phyloP scores from a whole-genome alignment of 2,329 filamentous ascomycete genomes.

The Leptographium wingfieldii region DNA sequence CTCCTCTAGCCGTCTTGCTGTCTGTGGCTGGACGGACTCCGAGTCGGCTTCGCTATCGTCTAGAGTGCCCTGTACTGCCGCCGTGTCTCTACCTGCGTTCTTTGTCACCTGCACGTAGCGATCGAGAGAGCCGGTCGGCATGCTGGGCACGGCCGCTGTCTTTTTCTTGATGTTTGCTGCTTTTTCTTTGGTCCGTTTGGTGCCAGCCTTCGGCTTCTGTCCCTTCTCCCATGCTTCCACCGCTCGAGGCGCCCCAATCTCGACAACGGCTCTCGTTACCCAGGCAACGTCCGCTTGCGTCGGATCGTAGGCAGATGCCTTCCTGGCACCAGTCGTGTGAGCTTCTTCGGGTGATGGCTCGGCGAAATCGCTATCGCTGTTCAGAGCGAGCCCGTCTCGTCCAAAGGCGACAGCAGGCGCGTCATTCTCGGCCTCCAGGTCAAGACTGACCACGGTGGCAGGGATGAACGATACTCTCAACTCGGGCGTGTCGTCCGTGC shows the following conservation, averaged over 20 bases:
- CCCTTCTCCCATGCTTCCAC: constrained; percentile 50
- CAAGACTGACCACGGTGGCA: constrained; percentile 61
- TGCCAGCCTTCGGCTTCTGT: constrained; percentile 14
- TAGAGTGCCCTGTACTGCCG: background rate
- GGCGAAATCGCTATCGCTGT: constrained; percentile 50
- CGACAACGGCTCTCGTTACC: constrained; percentile 53
- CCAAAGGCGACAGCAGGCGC: constrained; percentile 28
- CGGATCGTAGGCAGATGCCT: constrained; percentile 43
- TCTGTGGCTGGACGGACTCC: background rate
- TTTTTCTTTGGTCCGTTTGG: background rate
- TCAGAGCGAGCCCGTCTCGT: constrained; percentile 44
- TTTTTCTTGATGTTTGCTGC: constrained; percentile 1
- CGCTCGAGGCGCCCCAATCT: constrained; percentile 50
- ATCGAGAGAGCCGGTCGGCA: constrained; percentile 22
- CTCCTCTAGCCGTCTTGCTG: background rate
- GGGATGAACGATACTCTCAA: constrained; percentile 70
- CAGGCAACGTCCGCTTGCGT: constrained; percentile 52
- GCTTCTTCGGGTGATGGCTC: constrained; percentile 18
- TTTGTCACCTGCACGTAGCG: constrained; percentile 24
- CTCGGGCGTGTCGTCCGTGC: constrained; percentile 64
- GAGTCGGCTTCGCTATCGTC: background rate
- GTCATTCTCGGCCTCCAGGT: constrained; percentile 55
- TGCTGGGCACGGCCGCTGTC: constrained; percentile 1
- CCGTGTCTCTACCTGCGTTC: background rate
- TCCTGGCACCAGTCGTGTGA: background rate